Evolutionary conservation across 257 asterid genomes (phyloP).

Genomic region (Nicotiana obtusifolia): DNA sequence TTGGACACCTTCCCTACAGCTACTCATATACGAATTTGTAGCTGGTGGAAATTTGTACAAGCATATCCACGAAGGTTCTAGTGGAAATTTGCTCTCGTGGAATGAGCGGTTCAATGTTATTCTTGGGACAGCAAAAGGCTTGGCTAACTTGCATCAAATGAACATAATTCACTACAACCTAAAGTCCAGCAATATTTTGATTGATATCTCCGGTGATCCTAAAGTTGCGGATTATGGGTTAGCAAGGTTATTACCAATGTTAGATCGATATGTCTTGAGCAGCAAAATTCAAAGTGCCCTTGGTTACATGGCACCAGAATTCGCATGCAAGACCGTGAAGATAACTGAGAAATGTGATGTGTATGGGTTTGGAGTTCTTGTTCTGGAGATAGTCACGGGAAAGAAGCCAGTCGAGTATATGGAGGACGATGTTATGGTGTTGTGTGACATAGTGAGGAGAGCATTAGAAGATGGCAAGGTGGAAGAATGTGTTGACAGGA

Average conservation of each 20-base stretch:
- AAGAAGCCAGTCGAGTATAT: constrained; percentile 73
- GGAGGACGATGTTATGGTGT: constrained; percentile 74
- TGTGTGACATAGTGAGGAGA: constrained; percentile 60
- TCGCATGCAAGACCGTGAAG: constrained; percentile 54
- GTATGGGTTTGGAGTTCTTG: constrained; percentile 62
- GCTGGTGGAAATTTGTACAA: constrained; percentile 51
- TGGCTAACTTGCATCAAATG: constrained; percentile 53
- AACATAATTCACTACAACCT: constrained; percentile 57
- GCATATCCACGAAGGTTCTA: constrained; percentile 51
- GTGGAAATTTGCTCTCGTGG: constrained; percentile 42
- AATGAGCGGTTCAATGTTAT: constrained; percentile 47
- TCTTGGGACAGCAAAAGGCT: constrained; percentile 58
- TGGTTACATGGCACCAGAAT: constrained; percentile 78
- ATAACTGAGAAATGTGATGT: constrained; percentile 70
- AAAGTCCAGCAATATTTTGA: constrained; percentile 58
- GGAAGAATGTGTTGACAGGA: constrained; percentile 50
- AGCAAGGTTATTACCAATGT: constrained; percentile 52
- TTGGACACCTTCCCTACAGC: constrained; percentile 71
- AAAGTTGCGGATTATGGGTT: constrained; percentile 61
- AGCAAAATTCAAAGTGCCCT: constrained; percentile 79
- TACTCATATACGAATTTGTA: constrained; percentile 54
- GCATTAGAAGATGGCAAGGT: constrained; percentile 53
- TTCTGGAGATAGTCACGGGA: constrained; percentile 54
- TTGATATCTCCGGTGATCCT: constrained; percentile 48
- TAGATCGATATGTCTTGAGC: constrained; percentile 57